phyloP scores from a whole-genome alignment of 73 alveolate genomes.

The Stentor roeselii region DNA sequence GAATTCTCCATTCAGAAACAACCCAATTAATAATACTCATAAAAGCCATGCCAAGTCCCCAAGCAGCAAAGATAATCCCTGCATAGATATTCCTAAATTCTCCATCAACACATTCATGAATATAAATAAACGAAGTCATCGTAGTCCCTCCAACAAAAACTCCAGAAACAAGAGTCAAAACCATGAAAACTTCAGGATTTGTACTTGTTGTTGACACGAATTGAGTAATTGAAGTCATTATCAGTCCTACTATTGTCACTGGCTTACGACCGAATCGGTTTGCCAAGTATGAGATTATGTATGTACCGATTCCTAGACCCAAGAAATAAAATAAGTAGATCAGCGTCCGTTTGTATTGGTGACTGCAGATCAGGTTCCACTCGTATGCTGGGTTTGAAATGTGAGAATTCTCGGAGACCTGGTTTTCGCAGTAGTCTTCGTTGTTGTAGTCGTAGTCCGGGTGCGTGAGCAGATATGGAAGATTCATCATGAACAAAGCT shows the following conservation, averaged over 20 bases:
- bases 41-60: slow-evolving; percentile 17
- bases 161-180: not conserved
- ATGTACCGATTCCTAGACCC: slow-evolving; percentile 5
- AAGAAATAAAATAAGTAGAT: not conserved
- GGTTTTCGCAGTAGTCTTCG: not conserved
- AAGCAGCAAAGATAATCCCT: slow-evolving; percentile 11
- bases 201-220: not conserved
- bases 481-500: slow-evolving; percentile 5
- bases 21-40: not conserved
- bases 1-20: not conserved
- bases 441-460: not conserved
- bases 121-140: slow-evolving; percentile 4
- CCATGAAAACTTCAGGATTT: slow-evolving; percentile 2
- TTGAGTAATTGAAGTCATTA: not conserved
- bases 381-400: not conserved
- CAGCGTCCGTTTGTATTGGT: not conserved
- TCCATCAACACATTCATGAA: not conserved
- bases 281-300: not conserved
- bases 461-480: not conserved
- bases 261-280: not conserved
- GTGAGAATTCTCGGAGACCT: not conserved
- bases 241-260: not conserved
- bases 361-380: not conserved
- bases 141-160: not conserved
- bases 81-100: not conserved